Evolutionary conservation across 345 rosid species (phyloP), one percentile per base, ranked within the genome.

Genomic region (Zanthoxylum bungeanum): DNA sequence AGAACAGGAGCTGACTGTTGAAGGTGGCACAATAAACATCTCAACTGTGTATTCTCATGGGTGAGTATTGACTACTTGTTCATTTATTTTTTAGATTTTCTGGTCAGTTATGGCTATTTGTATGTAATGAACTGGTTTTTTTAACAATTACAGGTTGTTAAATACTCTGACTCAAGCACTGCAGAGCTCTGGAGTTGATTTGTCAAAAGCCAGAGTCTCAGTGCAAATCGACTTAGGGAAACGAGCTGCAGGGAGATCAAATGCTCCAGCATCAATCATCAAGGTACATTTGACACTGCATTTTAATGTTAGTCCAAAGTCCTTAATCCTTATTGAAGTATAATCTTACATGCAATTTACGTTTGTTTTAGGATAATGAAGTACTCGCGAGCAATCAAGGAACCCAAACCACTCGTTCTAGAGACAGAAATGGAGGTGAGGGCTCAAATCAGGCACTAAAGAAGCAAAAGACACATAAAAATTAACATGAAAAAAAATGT

Each of bases 221-320:
- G 97, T 95, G 62, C 87, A 95, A 73, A 91, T 95, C 8, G 91
- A 93, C 69, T 82, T 95, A 0, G 97, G 97, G 59, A 95, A 95
- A 81, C 89, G 76, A 68, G 73, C 76, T 14, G 75, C 47, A 37
- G 19, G 69, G 4, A 53, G 58, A 36, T 52, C 74, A 11, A 44
- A 70, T 55, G 65, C 78, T 31, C 66, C 68, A 34, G 44, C 79
- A 40, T 76, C 85, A 49, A 70, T 58, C 11, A 8, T 73, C 28
- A 86, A 80, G 85, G 87, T 87, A 55, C 33, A 19, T 72, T 49
- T 55, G 25, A 2, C 49, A 3, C 14, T 21, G 2, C 16, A 17
- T 44, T 21, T 68, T 49, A 14, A n/a, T 22, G 46, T 27, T 50
- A 3, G 30, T 55, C 4, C 7, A 14, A 19, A 60, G 28, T 11